Evolutionary conservation across 495 filamentous ascomycete species (phyloP), one percentile per base, ranked within the genome.

Genomic region (Bombardia bombarda): DNA sequence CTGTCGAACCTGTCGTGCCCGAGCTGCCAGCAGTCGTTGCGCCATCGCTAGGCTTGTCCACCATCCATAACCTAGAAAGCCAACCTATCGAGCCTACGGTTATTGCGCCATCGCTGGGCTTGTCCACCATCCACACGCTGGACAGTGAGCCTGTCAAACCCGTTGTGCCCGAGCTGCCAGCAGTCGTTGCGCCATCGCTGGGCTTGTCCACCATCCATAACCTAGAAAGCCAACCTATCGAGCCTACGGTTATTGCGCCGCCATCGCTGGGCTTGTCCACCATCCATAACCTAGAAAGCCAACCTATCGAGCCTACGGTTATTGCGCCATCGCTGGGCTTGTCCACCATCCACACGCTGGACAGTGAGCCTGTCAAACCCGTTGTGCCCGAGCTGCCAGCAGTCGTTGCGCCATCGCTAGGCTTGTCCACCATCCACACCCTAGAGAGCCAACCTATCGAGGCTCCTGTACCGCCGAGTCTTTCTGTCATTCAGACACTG

Each of bases 221-320:
- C 9, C 26, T 10, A 28, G 26, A 28, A 8, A 2, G 9, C 26
- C 9, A 28, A 13, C 26, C 26, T 28, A 13, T 28, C 9, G 13
- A 7, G 13, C 26, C 26, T 13, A 32, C 43, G 6, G 44, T 51
- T 17, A 7, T 37, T 7, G 17, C 40, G 1, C 24, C 38, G 36
- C 48, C 49, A 26, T 31, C 33, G 7, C 38, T 56, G 3, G 40
- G 46, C 13, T 2, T 58, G 6, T 53, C 49, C 6, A 21, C 36
- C 17, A 36, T 53, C 38, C 18, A 37, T 31, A 28, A 8, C 26
- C 26, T 10, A 7, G 26, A 28, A n/a, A n/a, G n/a, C n/a, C n/a
- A n/a, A n/a, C n/a, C n/a, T 13, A 78, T 76, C 14, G 61, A 69
- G 40, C 79, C 78, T 5, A 28, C 26, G 13, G 9, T 13, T 28